Conservation (phyloP, 2,329 filamentous ascomycete species). For the Pseudopyricularia javanii region DNA sequence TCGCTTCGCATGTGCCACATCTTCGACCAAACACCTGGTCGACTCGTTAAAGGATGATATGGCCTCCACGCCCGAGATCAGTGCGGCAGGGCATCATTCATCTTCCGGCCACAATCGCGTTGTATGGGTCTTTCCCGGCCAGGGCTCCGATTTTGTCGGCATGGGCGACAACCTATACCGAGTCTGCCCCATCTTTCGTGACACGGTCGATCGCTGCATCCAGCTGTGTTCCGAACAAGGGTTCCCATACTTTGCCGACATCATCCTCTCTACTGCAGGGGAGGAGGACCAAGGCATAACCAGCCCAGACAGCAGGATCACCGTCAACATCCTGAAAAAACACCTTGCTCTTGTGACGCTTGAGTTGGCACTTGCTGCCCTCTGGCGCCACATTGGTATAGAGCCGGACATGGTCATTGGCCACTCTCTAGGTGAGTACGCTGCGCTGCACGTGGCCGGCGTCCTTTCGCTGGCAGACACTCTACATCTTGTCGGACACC, state of each 20-base stretch:
- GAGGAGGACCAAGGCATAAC: background rate
- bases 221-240: background rate
- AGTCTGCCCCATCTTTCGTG: constrained; percentile 17
- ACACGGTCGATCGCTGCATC: constrained; percentile 18
- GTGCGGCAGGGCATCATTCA: background rate
- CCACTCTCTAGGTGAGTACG: constrained; percentile 51
- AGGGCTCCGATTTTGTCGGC: constrained; percentile 22
- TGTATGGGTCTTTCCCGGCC: constrained; percentile 30
- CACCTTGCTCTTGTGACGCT: constrained; percentile 26
- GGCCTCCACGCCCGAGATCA: background rate
- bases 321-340: background rate
- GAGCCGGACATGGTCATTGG: constrained; percentile 30
- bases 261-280: background rate
- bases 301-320: background rate
- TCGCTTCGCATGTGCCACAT: background rate
- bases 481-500: constrained; percentile 47
- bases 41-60: background rate
- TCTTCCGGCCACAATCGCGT: constrained; percentile 25
- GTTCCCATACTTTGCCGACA: background rate
- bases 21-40: background rate
- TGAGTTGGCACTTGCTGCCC: constrained; percentile 27
- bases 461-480: constrained; percentile 48
- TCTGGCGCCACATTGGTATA: constrained; percentile 26
- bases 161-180: constrained; percentile 21
- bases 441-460: constrained; percentile 47